Evolutionary conservation across 2,329 filamentous ascomycete species (phyloP), one percentile per base, ranked within the genome.

Genomic region (Apiospora aurea): DNA sequence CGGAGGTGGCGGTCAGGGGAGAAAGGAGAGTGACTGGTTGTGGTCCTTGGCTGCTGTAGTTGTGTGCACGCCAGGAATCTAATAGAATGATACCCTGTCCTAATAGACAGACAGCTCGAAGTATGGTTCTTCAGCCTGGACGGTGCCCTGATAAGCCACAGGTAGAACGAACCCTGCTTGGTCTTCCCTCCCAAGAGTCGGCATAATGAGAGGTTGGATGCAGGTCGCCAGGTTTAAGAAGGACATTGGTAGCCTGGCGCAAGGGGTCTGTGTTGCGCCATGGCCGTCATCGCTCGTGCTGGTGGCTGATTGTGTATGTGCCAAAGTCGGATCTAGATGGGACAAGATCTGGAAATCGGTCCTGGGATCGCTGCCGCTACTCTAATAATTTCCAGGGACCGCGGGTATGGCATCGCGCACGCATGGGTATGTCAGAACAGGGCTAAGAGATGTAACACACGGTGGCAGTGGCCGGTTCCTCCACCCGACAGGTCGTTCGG

Each of bases 361-460:
- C 21, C 29, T 18, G 38, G 53, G 29, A 61, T 61, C 29, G 34
- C 53, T 21, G 34, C 57, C 34, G 51, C 51, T 18, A 57, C 18
- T 18, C 21, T n/a, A 49, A 34, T n/a, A 49, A 34, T 18, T 34
- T 34, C 51, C 51, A 64, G 57, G 34, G 34, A 41, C 34, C 34
- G 34, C 34, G 57, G 21, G 11, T 64, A 41, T n/a, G 34, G 10
- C 41, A n/a, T 34, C 21, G 34, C 10, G 13, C 11, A 26, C 29
- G 18, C 57, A 38, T 41, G 57, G 57, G 34, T 64, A 64, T 64
- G 57, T 64, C 57, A 41, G 57, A 64, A n/a, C 57, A 64, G 29
- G 57, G 57, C 29, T 41, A 41, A 5, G 38, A 13, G 4, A 34
- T 64, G 57, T 64, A 24, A 64, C 57, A 64, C 21, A 41, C 4